These are phyloP conservation scores for Ustilago loliicola DNA, from an alignment of 1,284 basidiomycete species.

Conservation along the genomic window DNA sequence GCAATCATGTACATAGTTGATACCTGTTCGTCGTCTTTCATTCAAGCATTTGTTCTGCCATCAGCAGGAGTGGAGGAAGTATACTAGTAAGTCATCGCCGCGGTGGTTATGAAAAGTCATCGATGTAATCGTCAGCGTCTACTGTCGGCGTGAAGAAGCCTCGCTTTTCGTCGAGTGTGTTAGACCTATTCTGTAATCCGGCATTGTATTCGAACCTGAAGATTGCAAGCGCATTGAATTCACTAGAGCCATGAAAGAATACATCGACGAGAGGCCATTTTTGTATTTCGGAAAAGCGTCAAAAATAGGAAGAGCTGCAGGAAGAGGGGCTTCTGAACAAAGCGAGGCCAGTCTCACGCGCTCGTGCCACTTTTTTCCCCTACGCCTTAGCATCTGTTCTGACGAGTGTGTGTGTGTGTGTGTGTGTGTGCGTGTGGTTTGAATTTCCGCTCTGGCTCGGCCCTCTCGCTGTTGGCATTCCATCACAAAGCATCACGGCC, in stretches of 20 bases:
- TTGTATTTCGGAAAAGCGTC: conserved; percentile 3
- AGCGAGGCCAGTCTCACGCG: conserved; percentile 22
- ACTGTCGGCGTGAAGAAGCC: too few relatives aligned
- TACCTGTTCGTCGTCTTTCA: neutral
- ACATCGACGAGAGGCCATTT: neutral
- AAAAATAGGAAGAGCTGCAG: neutral
- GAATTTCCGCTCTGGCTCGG: conserved; percentile 12
- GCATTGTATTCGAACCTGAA: neutral
- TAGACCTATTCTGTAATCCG: neutral
- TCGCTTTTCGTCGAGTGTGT: neutral
- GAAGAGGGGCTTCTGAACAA: neutral
- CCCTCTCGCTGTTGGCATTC: neutral
- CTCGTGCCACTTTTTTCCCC: conserved; percentile 19
- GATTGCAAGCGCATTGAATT: conserved; percentile 4
- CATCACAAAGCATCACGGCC: conserved; percentile 11
- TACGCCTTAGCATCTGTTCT: neutral
- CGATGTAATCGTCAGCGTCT: too few relatives aligned
- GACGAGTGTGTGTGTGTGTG: conserved; percentile 1
- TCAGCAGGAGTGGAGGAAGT: too few relatives aligned
- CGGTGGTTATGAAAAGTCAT: too few relatives aligned
- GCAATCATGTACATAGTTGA: neutral
- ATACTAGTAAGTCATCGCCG: too few relatives aligned
- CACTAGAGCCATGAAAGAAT: neutral
- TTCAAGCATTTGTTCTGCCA: neutral
- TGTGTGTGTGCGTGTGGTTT: neutral